These are phyloP conservation scores for Tetraselmis striata DNA, from an alignment of 139 green algal species.

Conservation along the genomic window DNA sequence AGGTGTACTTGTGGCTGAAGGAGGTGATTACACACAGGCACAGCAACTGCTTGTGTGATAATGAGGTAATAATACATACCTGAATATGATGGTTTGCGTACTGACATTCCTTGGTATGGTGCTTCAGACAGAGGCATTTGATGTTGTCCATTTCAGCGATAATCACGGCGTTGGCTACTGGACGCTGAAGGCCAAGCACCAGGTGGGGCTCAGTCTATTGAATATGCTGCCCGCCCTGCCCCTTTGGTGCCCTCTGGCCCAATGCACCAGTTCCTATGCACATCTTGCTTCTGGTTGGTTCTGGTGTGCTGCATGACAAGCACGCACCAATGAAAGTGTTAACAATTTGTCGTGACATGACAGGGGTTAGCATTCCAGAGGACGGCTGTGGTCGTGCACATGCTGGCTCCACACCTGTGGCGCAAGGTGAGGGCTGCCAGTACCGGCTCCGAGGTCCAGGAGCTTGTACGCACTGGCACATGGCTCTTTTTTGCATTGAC, in stretches of 20 bases:
- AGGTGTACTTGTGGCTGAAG: conserved; percentile 10
- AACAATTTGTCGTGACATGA: too few relatives aligned
- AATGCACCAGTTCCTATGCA: too few relatives aligned
- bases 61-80: too few relatives aligned
- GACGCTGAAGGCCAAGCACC: neutral
- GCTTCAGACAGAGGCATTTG: neutral
- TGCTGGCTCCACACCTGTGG: conserved; percentile 12
- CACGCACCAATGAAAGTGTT: too few relatives aligned
- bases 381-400: conserved; percentile 9
- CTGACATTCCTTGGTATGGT: neutral
- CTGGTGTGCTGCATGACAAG: too few relatives aligned
- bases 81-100: too few relatives aligned
- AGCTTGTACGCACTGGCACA: too few relatives aligned
- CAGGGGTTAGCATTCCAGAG: conserved; percentile 5
- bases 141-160: conserved; percentile 10
- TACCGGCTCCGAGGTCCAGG: too few relatives aligned
- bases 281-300: too few relatives aligned
- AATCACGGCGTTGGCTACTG: conserved; percentile 1
- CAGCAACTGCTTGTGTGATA: neutral
- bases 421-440: conserved; percentile 12
- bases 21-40: neutral
- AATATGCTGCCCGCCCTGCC: too few relatives aligned
- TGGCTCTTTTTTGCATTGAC: too few relatives aligned
- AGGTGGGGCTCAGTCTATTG: neutral
- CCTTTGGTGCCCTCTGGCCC: too few relatives aligned